These are phyloP conservation scores for Hypholoma sublateritium DNA, from an alignment of 768 basidiomycete genomes.

Conservation along the genomic window DNA sequence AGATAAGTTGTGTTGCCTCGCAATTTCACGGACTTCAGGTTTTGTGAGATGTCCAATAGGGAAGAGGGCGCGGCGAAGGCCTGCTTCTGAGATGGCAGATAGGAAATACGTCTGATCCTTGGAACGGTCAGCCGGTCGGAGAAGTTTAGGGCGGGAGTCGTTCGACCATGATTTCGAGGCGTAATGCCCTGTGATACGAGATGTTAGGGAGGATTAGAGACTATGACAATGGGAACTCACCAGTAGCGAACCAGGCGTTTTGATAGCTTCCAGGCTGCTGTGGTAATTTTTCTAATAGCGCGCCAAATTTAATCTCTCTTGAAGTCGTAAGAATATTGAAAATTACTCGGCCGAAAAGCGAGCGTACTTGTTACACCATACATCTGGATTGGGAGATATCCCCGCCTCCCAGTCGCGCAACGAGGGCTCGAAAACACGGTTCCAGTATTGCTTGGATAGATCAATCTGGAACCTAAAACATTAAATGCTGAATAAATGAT, in stretches of 20 bases:
- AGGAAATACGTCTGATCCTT: slow-evolving; percentile 97
- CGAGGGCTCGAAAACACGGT: slow-evolving; percentile 85
- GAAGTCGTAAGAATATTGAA: neutral
- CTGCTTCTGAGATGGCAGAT: slow-evolving; percentile 67
- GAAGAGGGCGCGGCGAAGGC: slow-evolving; percentile 72
- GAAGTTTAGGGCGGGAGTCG: slow-evolving; percentile 46
- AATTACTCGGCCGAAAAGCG: neutral
- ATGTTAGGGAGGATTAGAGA: neutral
- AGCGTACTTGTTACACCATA: slow-evolving; percentile 82
- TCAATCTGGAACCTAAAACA: slow-evolving; percentile 57
- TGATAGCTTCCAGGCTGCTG: slow-evolving; percentile 20
- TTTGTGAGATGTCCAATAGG: slow-evolving; percentile 74
- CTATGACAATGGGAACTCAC: slow-evolving; percentile 31
- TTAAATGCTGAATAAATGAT: neutral
- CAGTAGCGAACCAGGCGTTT: slow-evolving; percentile 80
- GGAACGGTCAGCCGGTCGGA: slow-evolving; percentile 50
- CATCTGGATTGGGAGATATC: slow-evolving; percentile 88
- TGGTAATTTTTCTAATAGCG: slow-evolving; percentile 66
- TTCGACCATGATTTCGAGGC: slow-evolving; percentile 62
- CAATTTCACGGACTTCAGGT: slow-evolving; percentile 69
- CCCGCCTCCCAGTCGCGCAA: slow-evolving; percentile 76
- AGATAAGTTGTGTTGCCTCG: slow-evolving; percentile 57
- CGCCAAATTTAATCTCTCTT: slow-evolving; percentile 94
- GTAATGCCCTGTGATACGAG: slow-evolving; percentile 68
- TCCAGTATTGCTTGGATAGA: slow-evolving; percentile 90